Evolutionary conservation across 257 asterid genomes (phyloP).

Genomic region (Apocynum venetum): DNA sequence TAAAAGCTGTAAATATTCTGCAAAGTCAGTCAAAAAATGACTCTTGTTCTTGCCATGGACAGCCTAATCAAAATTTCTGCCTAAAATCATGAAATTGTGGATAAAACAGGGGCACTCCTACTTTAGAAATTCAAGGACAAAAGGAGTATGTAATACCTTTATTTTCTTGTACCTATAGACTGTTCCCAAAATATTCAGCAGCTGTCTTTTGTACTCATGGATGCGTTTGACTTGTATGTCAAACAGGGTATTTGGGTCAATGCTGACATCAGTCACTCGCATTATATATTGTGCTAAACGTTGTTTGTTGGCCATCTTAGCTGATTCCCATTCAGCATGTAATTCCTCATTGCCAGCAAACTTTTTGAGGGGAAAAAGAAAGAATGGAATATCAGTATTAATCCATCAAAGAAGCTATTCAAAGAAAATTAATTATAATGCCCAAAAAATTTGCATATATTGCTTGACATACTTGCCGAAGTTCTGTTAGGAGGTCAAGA

Average conservation of each 20-base stretch:
- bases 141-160: constrained; percentile 57
- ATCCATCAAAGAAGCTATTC: not conserved
- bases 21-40: not conserved
- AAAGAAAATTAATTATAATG: not conserved
- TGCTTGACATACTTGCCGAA: constrained; percentile 66
- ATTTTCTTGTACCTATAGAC: constrained; percentile 94
- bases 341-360: constrained; percentile 74
- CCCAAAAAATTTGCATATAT: constrained; percentile 7
- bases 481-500: constrained; percentile 73
- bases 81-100: not conserved
- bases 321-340: constrained; percentile 85
- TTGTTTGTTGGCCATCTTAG: constrained; percentile 88
- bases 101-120: not conserved
- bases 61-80: not conserved
- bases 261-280: constrained; percentile 72
- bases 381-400: constrained; percentile 6
- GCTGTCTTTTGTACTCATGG: constrained; percentile 98
- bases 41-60: not conserved
- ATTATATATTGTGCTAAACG: constrained; percentile 75
- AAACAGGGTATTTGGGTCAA: constrained; percentile 82
- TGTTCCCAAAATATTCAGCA: constrained; percentile 80
- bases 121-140: constrained; percentile 13
- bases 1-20: not conserved
- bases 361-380: constrained; percentile 35
- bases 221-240: constrained; percentile 99